These are phyloP conservation scores for Pyricularia grisea DNA, from an alignment of 2,329 filamentous ascomycete species.

Conservation along the genomic window DNA sequence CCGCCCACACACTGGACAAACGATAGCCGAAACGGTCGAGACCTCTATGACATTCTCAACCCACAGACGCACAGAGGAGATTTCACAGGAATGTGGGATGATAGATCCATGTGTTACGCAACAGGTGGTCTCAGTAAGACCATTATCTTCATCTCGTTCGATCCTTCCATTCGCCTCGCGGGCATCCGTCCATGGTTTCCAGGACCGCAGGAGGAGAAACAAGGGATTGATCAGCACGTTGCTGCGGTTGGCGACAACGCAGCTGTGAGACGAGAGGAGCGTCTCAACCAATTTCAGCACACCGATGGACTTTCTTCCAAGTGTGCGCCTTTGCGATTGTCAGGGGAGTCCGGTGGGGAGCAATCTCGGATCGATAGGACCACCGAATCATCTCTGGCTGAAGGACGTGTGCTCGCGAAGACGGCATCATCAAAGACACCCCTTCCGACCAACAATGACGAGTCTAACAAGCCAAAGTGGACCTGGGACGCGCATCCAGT, in stretches of 20 bases:
- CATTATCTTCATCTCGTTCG: conserved; percentile 32
- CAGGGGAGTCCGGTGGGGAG: background rate
- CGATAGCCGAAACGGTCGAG: conserved; percentile 17
- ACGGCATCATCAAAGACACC: background rate
- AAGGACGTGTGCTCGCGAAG: background rate
- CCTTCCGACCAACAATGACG: background rate
- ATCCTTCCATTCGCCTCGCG: conserved; percentile 25
- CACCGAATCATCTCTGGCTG: background rate
- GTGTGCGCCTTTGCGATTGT: background rate
- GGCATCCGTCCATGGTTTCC: conserved; percentile 14
- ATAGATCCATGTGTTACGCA: conserved; percentile 36
- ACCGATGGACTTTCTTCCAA: background rate
- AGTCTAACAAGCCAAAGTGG: conserved; percentile 2
- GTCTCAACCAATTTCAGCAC: background rate
- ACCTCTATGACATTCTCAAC: conserved; percentile 28
- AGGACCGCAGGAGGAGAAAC: background rate
- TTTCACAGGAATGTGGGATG: conserved; percentile 33
- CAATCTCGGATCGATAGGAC: background rate
- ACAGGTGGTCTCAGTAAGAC: conserved; percentile 20
- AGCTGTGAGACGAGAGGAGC: background rate
- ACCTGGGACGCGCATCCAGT: conserved; percentile 8
- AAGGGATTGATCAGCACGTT: background rate
- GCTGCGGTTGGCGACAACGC: background rate
- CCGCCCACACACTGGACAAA: conserved; percentile 16
- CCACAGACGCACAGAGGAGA: conserved; percentile 23